Evolutionary conservation across 371 early-diverging fungal genomes (phyloP), one percentile per base, ranked within the genome.

Genomic region (Mucor racemosus): DNA sequence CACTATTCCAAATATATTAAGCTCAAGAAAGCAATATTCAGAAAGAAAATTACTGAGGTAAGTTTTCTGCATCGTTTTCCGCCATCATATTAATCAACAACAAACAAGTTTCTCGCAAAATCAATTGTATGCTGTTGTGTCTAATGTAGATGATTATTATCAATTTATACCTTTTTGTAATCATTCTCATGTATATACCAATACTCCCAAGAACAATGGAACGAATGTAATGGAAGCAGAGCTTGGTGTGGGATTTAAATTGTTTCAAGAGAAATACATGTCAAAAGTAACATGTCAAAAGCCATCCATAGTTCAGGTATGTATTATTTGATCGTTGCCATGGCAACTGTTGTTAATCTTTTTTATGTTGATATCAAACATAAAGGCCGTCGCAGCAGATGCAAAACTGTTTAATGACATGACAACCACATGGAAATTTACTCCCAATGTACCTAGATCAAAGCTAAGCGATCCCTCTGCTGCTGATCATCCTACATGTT

Each of bases 151-250:
- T 42, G 78, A 91, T 38, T 95, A 95, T 69, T 66, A 84, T n/a
- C 66, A 75, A 6, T 95, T 93, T 75, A 81, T 95, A 14, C 95
- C 94, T 6, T 94, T 87, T 76, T 95, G 95, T 73, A 85, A 83
- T 9, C 68, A 79, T 64, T 91, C 93, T 10, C 66, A 71, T 46
- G 87, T 92, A 39, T 82, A 88, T 13, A 72, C 80, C 4, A 68
- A 76, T 7, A 72, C 57, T 21, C 55, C 56, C 10, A 38, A 66
- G 13, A 62, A 19, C 15, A 59, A 73, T 11, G 42, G 58, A 13
- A 58, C 64, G 11, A 33, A 39, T 21, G 64, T 85, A 0, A 80
- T 90, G 82, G 72, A 84, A 10, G 95, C 93, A 7, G 91, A 91
- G 62, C 75, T 95, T 8, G 88, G 85, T 0, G 87, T 95, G 7